A percentile compares a stretch with the other conserved stretches of the same genome.
These are phyloP conservation scores for Nothophaeocryptopus gaeumannii DNA, from an alignment of 2,329 filamentous ascomycete species.

Conservation along the genomic window DNA sequence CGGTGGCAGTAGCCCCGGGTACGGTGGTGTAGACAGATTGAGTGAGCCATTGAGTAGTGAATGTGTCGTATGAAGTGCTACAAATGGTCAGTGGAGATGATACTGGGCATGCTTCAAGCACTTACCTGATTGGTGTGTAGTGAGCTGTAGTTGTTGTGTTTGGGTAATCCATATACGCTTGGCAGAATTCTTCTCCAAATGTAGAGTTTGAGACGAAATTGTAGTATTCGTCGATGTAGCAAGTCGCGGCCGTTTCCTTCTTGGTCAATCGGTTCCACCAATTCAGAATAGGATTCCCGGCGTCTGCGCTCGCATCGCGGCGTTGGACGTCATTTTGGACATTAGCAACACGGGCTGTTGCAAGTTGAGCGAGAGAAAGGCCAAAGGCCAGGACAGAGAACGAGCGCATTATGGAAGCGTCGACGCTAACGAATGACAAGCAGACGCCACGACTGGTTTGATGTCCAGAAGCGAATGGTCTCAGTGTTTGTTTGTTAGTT, in stretches of 20 bases:
- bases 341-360: constrained; percentile 27
- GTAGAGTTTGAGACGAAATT: constrained; percentile 24
- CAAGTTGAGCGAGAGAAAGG: constrained; percentile 27
- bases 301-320: constrained; percentile 15
- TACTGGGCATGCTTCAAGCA: not conserved
- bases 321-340: constrained; percentile 17
- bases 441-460: constrained; percentile 12
- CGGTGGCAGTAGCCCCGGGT: constrained; percentile 27
- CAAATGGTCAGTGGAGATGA: constrained; percentile 3
- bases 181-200: constrained; percentile 28
- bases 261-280: constrained; percentile 28
- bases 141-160: constrained; percentile 27
- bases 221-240: constrained; percentile 24
- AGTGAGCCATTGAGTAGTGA: constrained; percentile 25
- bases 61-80: constrained; percentile 21
- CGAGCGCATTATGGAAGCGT: constrained; percentile 28
- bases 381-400: constrained; percentile 28
- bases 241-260: constrained; percentile 16
- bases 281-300: constrained; percentile 16
- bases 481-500: constrained; percentile 7
- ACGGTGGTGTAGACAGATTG: constrained; percentile 20
- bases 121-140: constrained; percentile 32
- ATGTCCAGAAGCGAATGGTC: constrained; percentile 11
- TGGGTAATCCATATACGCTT: constrained; percentile 26
- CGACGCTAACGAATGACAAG: constrained; percentile 25